phyloP scores from a whole-genome alignment of 2,329 filamentous ascomycete species.

The Fusarium lyarnte region DNA sequence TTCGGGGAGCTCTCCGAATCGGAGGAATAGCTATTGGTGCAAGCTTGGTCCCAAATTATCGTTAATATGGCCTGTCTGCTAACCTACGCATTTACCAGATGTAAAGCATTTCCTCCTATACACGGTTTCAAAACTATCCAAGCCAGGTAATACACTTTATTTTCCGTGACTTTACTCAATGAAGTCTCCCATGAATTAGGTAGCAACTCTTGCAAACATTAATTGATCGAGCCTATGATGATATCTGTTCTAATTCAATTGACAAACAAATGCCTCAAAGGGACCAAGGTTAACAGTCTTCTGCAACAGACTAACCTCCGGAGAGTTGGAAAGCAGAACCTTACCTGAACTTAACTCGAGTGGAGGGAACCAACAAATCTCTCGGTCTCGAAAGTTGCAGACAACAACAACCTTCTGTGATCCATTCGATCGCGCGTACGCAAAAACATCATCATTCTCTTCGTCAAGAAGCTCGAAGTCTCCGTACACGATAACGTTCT shows the following conservation, averaged over 20 bases:
- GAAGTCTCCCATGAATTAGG: rapidly evolving
- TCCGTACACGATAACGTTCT: constrained; percentile 20
- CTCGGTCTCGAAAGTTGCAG: constrained; percentile 21
- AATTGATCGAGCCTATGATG: background rate
- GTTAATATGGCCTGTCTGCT: rapidly evolving
- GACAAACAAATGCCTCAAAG: constrained; percentile 20
- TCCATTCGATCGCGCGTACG: constrained; percentile 12
- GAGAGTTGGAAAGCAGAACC: constrained; percentile 15
- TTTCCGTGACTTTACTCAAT: background rate
- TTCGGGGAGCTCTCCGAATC: constrained; percentile 18
- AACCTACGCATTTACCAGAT: too few species aligned
- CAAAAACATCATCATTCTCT: constrained; percentile 21
- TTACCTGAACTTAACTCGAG: background rate
- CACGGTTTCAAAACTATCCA: rapidly evolving
- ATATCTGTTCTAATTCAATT: background rate
- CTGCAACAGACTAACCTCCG: background rate
- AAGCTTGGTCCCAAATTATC: rapidly evolving
- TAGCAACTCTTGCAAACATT: too few species aligned
- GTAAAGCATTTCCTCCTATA: too few species aligned
- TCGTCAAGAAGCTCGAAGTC: constrained; percentile 26
- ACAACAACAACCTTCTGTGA: background rate
- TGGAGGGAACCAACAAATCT: background rate
- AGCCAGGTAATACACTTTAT: background rate
- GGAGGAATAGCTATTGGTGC: constrained; percentile 22
- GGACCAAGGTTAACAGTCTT: background rate